A percentile compares a stretch with the other conserved stretches of the same genome.
These are phyloP conservation scores for Geranomyces michiganensis DNA, from an alignment of 192 early-diverging fungal species.

Conservation along the genomic window DNA sequence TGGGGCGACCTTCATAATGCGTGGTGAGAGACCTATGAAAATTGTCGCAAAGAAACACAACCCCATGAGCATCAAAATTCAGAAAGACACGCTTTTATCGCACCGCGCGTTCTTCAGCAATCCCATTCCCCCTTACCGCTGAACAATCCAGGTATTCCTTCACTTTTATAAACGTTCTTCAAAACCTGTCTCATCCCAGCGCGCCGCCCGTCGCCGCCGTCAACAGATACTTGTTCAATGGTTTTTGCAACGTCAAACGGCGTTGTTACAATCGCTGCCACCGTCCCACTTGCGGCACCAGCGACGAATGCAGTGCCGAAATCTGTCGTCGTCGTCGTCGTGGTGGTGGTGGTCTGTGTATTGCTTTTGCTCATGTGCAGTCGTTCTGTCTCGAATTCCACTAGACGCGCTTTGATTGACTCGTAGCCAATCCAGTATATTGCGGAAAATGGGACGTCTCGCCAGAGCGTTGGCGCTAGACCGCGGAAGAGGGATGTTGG, in stretches of 20 bases:
- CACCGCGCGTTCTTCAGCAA: too few species aligned
- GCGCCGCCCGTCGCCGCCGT: neutral
- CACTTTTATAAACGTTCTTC: conserved; percentile 28
- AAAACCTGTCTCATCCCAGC: conserved; percentile 33
- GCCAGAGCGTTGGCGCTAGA: conserved; percentile 81
- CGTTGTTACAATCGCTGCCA: conserved; percentile 84
- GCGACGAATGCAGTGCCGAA: conserved; percentile 75
- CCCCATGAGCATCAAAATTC: too few species aligned
- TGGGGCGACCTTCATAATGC: conserved; percentile 87
- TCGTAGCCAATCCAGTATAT: conserved; percentile 96
- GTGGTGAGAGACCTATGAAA: conserved; percentile 47
- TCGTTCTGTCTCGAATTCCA: neutral
- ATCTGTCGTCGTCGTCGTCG: conserved; percentile 30
- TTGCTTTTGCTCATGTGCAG: too few species aligned
- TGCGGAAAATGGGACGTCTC: conserved; percentile 94
- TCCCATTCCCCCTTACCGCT: conserved; percentile 26
- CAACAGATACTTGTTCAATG: conserved; percentile 60
- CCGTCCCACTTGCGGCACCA: conserved; percentile 82
- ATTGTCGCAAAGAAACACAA: too few species aligned
- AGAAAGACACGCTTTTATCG: too few species aligned
- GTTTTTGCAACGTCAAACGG: conserved; percentile 98
- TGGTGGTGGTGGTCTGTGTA: neutral
- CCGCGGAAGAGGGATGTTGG: conserved; percentile 79
- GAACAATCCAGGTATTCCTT: conserved; percentile 42
- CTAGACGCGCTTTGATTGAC: conserved; percentile 54